Evolutionary conservation across 352 stramenopile species (phyloP), one percentile per base, ranked within the genome.

Genomic region (Globisporangium irregulare): DNA sequence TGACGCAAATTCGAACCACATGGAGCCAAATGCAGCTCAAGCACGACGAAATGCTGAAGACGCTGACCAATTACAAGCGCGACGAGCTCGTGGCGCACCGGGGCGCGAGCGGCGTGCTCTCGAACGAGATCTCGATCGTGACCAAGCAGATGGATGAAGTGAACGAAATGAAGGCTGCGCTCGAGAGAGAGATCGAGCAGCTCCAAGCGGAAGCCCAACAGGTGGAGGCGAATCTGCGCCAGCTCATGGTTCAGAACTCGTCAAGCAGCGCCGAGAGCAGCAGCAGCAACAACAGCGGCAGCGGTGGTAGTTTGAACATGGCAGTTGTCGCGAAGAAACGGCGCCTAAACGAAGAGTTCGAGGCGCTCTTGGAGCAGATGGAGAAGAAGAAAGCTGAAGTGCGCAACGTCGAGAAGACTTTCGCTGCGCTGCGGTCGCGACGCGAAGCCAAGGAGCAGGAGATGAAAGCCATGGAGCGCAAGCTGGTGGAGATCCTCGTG

Each of bases 401-500:
- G 43, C 78, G 78, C 22, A 84, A 73, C 10, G 70, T 88, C 14
- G 86, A 92, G 48, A 82, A 86, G 73, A 93, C 87, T 34, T 70
- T 92, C 10, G 66, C 62, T 9, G 78, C 78, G 24, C 73, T 95
- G 55, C 77, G 83, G 20, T 51, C 75, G 29, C 77, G 79, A 14
- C 58, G 80, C 34, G 81, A 92, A 62, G 76, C 82, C n/a, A 95
- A 95, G 73, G 86, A 95, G 65, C 65, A 76, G 15, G 84, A 93
- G 73, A 85, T 95, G 76, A 86, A 90, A 29, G 67, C 38, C 27
- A 82, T 93, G 74, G 87, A 95, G 67, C 79, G 87, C 48, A 88
- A 92, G 65, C 73, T 95, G 18, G 87, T 95, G 1, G 82, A 93
- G 73, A 92, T 95, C 51, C 73, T 95, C 24, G 86, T 95, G 24